A percentile compares a stretch with the other conserved stretches of the same genome.
Conservation (phyloP, 306 rosid genomes). For the Psophocarpus tetragonolobus region DNA sequence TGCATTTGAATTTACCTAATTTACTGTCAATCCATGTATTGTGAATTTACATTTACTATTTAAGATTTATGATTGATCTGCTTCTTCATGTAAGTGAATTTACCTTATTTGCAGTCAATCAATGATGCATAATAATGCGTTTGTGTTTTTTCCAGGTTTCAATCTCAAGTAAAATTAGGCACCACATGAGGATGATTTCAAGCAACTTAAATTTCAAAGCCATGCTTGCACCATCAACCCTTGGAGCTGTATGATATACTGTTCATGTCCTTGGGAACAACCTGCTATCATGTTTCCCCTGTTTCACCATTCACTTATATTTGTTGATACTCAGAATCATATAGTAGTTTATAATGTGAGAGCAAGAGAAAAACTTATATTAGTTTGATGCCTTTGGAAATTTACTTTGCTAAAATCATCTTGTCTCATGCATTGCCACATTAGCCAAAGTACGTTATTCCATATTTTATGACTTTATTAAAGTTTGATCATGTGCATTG, state of each 20-base stretch:
- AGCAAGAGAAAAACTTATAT: not conserved
- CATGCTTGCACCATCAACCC: conserved; percentile 76
- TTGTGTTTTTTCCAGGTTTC: conserved; percentile 39
- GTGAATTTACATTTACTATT: no score
- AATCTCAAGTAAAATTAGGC: conserved; percentile 40
- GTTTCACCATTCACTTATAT: conserved; percentile 8
- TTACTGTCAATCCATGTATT: not conserved
- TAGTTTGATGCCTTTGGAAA: not conserved
- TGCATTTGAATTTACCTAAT: not conserved
- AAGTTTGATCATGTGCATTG: no score
- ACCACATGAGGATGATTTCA: conserved; percentile 18
- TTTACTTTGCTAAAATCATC: not conserved
- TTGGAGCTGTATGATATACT: conserved; percentile 63
- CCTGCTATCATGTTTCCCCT: not conserved
- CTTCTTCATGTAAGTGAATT: not conserved
- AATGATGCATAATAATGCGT: not conserved
- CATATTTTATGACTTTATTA: no score
- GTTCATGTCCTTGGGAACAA: conserved; percentile 15
- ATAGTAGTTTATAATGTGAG: not conserved
- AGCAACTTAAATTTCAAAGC: conserved; percentile 59
- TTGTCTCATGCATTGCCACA: not conserved
- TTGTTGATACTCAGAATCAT: not conserved
- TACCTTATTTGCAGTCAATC: not conserved
- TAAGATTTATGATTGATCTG: not conserved
- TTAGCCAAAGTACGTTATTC: not conserved